phyloP scores from a whole-genome alignment of 2,329 filamentous ascomycete species.

The Zymoseptoria pseudotritici region DNA sequence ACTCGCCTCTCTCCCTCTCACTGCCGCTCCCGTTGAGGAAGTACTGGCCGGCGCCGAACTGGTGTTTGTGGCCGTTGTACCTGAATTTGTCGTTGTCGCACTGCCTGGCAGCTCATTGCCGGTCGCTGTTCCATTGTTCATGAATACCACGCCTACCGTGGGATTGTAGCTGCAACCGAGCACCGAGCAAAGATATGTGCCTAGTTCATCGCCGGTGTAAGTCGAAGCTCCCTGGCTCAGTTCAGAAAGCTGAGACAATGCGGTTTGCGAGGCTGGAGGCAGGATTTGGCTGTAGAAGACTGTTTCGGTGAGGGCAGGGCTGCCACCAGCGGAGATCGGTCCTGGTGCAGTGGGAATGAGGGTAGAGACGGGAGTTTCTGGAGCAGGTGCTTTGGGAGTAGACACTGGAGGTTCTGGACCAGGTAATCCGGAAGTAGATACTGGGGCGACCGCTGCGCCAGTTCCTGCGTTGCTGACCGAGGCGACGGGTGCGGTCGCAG shows the following conservation, averaged over 20 bases:
- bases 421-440: not conserved
- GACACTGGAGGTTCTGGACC: not conserved
- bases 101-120: not conserved
- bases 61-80: not conserved
- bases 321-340: not conserved
- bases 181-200: not conserved
- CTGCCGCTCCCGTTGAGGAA: not conserved
- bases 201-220: not conserved
- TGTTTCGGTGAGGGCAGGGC: slow-evolving; percentile 1
- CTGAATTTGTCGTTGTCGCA: not conserved
- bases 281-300: slow-evolving; percentile 9
- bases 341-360: not conserved
- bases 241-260: not conserved
- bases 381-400: not conserved
- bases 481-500: not conserved
- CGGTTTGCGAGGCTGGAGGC: not conserved
- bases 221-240: not conserved
- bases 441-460: not conserved
- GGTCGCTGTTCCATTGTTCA: not conserved
- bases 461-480: not conserved
- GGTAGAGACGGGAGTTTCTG: not conserved
- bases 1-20: not conserved
- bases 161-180: not conserved
- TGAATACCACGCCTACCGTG: not conserved
- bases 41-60: not conserved